Conservation (phyloP, 345 rosid genomes). For the Eucalyptus decipiens region DNA sequence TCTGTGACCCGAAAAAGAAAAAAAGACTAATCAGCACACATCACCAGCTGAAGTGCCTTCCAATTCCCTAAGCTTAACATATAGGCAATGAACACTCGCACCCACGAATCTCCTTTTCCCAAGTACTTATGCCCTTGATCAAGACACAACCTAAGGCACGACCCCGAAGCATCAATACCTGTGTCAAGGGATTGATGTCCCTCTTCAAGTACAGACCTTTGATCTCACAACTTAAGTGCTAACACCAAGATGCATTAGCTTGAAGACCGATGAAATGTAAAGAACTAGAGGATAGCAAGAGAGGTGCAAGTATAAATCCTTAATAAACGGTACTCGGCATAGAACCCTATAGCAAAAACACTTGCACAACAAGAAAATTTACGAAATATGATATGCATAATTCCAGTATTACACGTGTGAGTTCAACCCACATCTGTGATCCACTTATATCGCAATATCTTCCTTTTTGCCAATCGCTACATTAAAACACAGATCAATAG, state of each 20-base stretch:
- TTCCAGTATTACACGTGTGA: not conserved
- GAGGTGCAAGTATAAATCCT: not conserved
- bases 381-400: not conserved
- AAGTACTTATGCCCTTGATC: not conserved
- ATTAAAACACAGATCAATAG: not conserved
- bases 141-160: not conserved
- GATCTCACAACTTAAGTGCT: not conserved
- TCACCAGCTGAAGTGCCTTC: not conserved
- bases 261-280: not conserved
- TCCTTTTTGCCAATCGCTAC: not conserved
- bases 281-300: not conserved
- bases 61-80: not conserved
- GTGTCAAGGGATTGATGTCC: not conserved
- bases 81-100: not conserved
- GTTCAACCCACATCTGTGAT: not conserved
- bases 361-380: not conserved
- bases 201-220: not conserved
- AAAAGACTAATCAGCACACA: not conserved
- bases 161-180: not conserved
- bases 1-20: not conserved
- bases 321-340: not conserved
- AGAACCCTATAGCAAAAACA: not conserved
- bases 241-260: not conserved
- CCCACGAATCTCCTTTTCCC: not conserved
- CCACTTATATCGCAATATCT: not conserved